Base-by-base conservation (phyloP, 2,329 filamentous ascomycete genomes). In the Diaporthe nobilis region DNA sequence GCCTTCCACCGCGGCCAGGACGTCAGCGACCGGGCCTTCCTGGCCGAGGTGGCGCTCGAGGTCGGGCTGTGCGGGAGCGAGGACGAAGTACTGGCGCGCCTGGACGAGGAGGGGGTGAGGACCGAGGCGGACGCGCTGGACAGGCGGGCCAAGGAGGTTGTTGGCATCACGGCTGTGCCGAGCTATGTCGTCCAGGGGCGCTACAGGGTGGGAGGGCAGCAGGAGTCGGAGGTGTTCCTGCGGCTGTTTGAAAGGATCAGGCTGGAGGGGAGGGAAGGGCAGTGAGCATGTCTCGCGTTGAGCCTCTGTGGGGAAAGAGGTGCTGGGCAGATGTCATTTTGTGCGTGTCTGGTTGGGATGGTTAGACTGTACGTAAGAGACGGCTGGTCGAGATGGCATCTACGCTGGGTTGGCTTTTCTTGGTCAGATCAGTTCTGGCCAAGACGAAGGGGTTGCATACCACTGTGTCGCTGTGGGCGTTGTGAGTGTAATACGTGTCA, bases 141-240 rank as follows among this genome's bases (percentile, higher is more conserved):
- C 1, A 72, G 80, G 58, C 77, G 63, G 10, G 82, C 84, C 4
- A 80, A 81, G 57, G 79, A 79, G 34, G 77, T 79, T 15, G 77
- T 79, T 6, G 83, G 82, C 9, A 84, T 96, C 72, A 87, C 87
- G 74, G 94, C 94, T 0, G 94, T 96, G 78, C 94, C 94, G 22
- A 92, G 93, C 79, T 94, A 94, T 80, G 92, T 91, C 2, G 88
- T 96, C 70, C 93, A 95, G 81, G 90, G 88, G 1, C 86, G 86
- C 80, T 95, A 91, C 83, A 89, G 92, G 78, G 87, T 96, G 25
- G 91, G 92, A 12, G 94, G 94, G 0, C 94, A 92, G 73, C 93
- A 96, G 85, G 90, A 92, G 76, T 86, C 90, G 3, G 87, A 87
- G 60, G 88, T 92, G 0, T 95, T 95, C 82, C 85, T 92, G 79